A percentile compares a stretch with the other conserved stretches of the same genome.
Evolutionary conservation across 2,329 filamentous ascomycete species (phyloP).

Genomic region (Fusarium brachygibbosum): DNA sequence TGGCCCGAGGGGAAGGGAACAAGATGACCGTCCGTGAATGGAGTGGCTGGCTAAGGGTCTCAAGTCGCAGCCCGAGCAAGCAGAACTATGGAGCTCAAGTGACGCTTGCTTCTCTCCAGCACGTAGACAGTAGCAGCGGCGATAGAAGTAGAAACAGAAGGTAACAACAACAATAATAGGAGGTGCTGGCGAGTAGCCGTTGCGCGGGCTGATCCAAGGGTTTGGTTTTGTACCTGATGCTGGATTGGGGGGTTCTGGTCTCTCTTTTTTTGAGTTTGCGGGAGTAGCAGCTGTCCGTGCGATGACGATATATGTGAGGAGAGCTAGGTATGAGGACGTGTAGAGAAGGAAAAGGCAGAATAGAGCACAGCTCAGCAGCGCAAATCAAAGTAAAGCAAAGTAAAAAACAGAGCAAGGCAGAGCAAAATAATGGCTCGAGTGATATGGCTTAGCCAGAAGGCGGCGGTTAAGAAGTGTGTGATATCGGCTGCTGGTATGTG

Average conservation of each 20-base stretch:
- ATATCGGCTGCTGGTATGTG: conserved; percentile 45
- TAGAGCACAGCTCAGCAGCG: neutral
- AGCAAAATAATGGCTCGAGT: conserved; percentile 15
- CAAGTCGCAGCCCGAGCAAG: conserved; percentile 17
- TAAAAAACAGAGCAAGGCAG: conserved; percentile 1
- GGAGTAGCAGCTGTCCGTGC: conserved; percentile 23
- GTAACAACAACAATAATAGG: neutral
- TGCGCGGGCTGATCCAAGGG: conserved; percentile 33
- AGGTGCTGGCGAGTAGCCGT: conserved; percentile 21
- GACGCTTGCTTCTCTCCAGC: conserved; percentile 20
- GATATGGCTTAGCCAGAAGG: conserved; percentile 36
- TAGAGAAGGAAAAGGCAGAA: neutral
- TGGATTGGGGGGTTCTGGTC: conserved; percentile 2
- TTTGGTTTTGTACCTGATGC: conserved; percentile 35
- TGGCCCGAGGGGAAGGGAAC: conserved; percentile 19
- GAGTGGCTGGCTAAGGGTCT: conserved; percentile 43
- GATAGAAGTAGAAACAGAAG: neutral
- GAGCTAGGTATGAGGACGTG: conserved; percentile 14
- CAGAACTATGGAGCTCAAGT: conserved; percentile 38
- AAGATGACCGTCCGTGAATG: conserved; percentile 36
- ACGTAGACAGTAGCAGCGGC: neutral
- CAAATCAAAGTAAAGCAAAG: neutral
- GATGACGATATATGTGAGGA: conserved; percentile 27
- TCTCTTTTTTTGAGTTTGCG: conserved; percentile 22
- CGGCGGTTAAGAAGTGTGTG: conserved; percentile 43